phyloP scores from a whole-genome alignment of 2,329 filamentous ascomycete genomes.

The Lasiodiplodia sp. region DNA sequence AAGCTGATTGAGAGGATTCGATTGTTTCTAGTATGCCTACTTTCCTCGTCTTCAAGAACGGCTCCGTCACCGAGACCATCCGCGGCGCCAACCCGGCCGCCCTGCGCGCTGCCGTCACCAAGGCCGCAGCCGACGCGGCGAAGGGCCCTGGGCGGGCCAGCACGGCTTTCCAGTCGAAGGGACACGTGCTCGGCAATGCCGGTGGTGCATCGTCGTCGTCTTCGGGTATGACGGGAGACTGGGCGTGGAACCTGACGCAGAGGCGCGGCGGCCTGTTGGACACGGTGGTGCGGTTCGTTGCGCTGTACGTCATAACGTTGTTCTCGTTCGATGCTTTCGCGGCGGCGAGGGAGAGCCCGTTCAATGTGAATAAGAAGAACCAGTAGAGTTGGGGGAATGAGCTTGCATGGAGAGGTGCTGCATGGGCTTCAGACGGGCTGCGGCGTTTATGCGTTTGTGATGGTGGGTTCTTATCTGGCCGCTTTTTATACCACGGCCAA shows the following conservation, averaged over 20 bases:
- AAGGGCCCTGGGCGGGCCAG: conserved; percentile 45
- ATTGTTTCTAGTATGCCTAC: conserved; percentile 52
- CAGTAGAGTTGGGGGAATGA: conserved; percentile 7
- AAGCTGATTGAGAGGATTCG: conserved; percentile 13
- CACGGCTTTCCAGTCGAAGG: conserved; percentile 50
- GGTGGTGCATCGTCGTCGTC: conserved; percentile 13
- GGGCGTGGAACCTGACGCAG: conserved; percentile 37
- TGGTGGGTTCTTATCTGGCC: neutral
- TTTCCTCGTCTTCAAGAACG: conserved; percentile 56
- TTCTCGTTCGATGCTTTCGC: conserved; percentile 54
- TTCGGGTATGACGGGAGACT: conserved; percentile 34
- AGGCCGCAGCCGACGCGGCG: conserved; percentile 50
- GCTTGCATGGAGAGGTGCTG: neutral
- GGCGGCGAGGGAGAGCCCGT: conserved; percentile 54
- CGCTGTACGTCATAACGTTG: conserved; percentile 54
- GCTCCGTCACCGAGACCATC: conserved; percentile 54
- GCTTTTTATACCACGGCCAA: conserved; percentile 9
- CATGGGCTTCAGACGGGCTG: neutral
- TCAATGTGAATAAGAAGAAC: conserved; percentile 44
- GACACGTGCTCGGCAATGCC: conserved; percentile 46
- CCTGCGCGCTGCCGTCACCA: conserved; percentile 55
- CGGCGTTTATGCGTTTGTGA: neutral
- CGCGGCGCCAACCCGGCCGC: conserved; percentile 58
- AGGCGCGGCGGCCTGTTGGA: conserved; percentile 48
- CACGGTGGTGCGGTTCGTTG: conserved; percentile 53